A percentile compares a stretch with the other conserved stretches of the same genome.
Evolutionary conservation across 2,329 filamentous ascomycete species (phyloP).

Genomic region (Knoxdaviesia proteae): DNA sequence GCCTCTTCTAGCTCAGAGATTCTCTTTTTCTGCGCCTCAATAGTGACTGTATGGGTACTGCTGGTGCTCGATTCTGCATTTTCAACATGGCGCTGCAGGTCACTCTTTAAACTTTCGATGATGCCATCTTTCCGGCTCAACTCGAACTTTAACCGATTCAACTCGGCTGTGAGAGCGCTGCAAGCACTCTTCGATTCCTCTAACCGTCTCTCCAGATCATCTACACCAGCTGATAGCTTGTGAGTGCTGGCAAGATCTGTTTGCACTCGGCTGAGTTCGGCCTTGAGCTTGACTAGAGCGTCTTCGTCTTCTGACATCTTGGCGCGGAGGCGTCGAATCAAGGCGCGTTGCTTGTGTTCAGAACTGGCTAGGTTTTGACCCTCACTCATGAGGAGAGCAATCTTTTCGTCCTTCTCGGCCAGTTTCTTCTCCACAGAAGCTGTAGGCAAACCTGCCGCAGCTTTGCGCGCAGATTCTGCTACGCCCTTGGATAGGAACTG

Average conservation of each 20-base stretch:
- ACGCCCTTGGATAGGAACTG: constrained; percentile 71
- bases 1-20: constrained; percentile 33
- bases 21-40: constrained; percentile 40
- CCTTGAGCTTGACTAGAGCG: constrained; percentile 36
- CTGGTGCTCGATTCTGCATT: constrained; percentile 45
- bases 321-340: constrained; percentile 60
- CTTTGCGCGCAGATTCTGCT: constrained; percentile 51
- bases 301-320: constrained; percentile 47
- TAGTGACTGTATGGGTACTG: constrained; percentile 43
- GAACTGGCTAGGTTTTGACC: constrained; percentile 71
- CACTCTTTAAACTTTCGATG: constrained; percentile 46
- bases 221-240: neutral
- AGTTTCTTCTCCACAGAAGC: constrained; percentile 58
- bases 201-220: constrained; percentile 30
- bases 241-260: constrained; percentile 9
- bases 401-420: constrained; percentile 76
- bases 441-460: constrained; percentile 36
- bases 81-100: constrained; percentile 46
- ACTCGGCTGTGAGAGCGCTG: constrained; percentile 13
- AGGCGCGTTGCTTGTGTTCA: constrained; percentile 65
- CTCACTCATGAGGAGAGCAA: constrained; percentile 77
- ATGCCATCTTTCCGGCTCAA: constrained; percentile 40
- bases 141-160: constrained; percentile 41
- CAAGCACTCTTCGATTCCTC: constrained; percentile 8
- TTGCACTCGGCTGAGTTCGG: constrained; percentile 9